Base-by-base conservation (phyloP, 2,329 filamentous ascomycete species). In the Cephalotrichum gorgonifer region DNA sequence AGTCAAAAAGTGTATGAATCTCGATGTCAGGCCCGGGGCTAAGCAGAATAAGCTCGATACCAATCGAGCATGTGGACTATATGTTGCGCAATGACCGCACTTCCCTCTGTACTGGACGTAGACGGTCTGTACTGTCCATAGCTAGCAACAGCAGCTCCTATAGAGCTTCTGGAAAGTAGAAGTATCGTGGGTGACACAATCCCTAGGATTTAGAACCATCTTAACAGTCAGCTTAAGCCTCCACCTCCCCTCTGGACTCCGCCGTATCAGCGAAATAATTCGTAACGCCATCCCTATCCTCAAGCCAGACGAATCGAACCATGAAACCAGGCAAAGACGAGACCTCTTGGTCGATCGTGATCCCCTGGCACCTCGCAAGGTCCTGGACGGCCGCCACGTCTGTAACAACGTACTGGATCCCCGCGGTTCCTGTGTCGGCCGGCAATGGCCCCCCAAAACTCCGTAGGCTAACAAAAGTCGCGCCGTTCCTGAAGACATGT, bases 331-430 rank as follows among this genome's bases (percentile, higher is more conserved):
- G 27, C n/a, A 46, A 35, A 2, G 44, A 35, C 3, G 17, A 27
- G 20, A 46, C 17, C 28, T 33, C 44, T 15, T 38, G 44, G 30
- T 35, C 30, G 22, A 46, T 46, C 3, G 44, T 35, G 22, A 46
- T 30, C 7, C n/a, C 27, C 11, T 46, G 44, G 15, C 20, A 22
- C 30, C 17, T 31, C 9, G 44, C 44, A 22, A 46, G 30, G 12
- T 22, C 28, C 22, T 46, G 27, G 1, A 46, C 44, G 9, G 12
- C 22, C 5, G 28, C 25, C 44, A 46, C 44, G 25, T 46, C 44
- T 4, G 28, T 33, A 22, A 46, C 44, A 12, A 46, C 44, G 30
- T 46, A 46, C 26, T 46, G 44, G 15, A 46, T 46, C 44, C 44
- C 44, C 2, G 15, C 44, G 6, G 9, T 46, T 8, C 44, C 44